phyloP scores from a whole-genome alignment of 1,284 basidiomycete species.

The Wallemia ichthyophaga region DNA sequence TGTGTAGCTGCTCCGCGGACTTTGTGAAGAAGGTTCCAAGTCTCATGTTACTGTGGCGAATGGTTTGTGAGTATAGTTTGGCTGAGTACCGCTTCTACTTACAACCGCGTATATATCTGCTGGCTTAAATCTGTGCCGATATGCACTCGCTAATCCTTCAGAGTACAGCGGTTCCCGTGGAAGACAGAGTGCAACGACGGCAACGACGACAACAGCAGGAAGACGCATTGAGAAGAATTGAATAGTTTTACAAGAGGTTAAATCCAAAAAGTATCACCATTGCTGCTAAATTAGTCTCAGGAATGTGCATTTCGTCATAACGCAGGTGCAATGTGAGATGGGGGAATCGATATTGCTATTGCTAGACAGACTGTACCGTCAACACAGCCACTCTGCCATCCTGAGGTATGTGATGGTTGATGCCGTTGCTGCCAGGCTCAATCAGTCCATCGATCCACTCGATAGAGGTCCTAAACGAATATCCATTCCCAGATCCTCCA shows the following conservation, averaged over 20 bases:
- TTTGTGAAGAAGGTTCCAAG: background rate
- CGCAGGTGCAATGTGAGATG: background rate
- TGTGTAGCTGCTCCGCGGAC: background rate
- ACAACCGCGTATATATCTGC: background rate
- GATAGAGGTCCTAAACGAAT: constrained; percentile 13
- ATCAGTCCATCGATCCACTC: constrained; percentile 37
- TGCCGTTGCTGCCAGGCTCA: constrained; percentile 32
- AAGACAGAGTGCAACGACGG: background rate
- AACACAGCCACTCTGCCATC: constrained; percentile 46
- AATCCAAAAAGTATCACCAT: background rate
- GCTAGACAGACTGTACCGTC: constrained; percentile 20
- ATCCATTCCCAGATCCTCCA: background rate
- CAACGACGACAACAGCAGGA: background rate
- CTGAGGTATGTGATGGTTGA: constrained; percentile 45
- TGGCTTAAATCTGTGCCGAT: background rate
- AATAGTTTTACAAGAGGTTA: background rate
- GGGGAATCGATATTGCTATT: too few relatives aligned
- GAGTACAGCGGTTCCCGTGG: background rate
- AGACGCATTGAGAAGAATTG: background rate
- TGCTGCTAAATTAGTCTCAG: background rate
- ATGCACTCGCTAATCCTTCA: background rate
- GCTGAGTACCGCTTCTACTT: too few relatives aligned
- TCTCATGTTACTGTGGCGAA: background rate
- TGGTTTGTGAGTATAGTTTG: too few relatives aligned
- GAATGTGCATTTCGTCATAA: background rate